phyloP scores from a whole-genome alignment of 2,329 filamentous ascomycete genomes.

The Colletotrichum theobromicola region DNA sequence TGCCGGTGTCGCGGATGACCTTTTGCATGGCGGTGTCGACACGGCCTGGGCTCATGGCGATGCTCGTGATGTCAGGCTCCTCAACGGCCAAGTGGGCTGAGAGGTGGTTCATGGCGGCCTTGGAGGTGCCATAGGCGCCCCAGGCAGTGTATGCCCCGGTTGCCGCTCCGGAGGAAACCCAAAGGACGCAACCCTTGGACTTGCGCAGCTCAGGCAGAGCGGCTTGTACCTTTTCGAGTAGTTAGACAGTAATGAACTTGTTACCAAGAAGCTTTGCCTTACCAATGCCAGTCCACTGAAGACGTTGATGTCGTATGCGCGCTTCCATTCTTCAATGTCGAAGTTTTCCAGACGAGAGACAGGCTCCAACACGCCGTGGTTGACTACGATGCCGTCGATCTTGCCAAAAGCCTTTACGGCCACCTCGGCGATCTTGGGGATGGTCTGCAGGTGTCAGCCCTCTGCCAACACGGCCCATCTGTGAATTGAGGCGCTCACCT shows the following conservation, averaged over 20 bases:
- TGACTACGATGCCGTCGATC: slow-evolving; percentile 84
- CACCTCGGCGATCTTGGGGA: slow-evolving; percentile 65
- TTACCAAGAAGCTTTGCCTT: slow-evolving; percentile 31
- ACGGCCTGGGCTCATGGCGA: slow-evolving; percentile 79
- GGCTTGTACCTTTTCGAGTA: slow-evolving; percentile 65
- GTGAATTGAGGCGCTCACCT: slow-evolving; percentile 38
- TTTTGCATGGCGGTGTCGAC: slow-evolving; percentile 92
- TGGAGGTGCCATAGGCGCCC: slow-evolving; percentile 83
- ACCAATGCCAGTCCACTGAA: slow-evolving; percentile 84
- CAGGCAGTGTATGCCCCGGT: slow-evolving; percentile 70
- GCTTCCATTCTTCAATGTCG: slow-evolving; percentile 74
- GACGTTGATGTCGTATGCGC: slow-evolving; percentile 82
- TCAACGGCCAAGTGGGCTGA: slow-evolving; percentile 75
- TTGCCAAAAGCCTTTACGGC: slow-evolving; percentile 72
- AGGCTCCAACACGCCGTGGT: slow-evolving; percentile 84
- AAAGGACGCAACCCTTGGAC: slow-evolving; percentile 73
- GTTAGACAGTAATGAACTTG: not conserved
- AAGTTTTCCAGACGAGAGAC: slow-evolving; percentile 73
- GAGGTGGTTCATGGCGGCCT: slow-evolving; percentile 84
- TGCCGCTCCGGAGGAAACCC: slow-evolving; percentile 82
- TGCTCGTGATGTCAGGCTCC: slow-evolving; percentile 75
- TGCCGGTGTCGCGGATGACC: slow-evolving; percentile 71
- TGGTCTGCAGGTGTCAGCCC: slow-evolving; percentile 45
- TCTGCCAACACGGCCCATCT: not conserved
- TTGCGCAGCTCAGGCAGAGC: slow-evolving; percentile 72